These are phyloP conservation scores for Ulmus americana DNA, from an alignment of 331 rosid genomes.

Conservation along the genomic window DNA sequence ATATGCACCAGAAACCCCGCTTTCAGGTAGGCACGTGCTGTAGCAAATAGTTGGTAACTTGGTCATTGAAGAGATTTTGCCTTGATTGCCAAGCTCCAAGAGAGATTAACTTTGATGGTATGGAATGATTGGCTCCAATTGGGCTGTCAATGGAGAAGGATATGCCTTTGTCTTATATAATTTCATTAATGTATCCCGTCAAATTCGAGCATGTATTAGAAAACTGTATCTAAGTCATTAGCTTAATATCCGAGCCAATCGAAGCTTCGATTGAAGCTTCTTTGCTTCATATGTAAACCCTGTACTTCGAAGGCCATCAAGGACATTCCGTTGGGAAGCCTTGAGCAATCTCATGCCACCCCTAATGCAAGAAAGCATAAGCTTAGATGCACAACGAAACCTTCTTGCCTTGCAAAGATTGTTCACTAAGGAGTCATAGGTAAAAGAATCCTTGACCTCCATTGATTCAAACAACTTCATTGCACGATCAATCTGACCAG, in stretches of 20 bases:
- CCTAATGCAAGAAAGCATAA: constrained; percentile 48
- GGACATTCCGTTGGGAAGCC: constrained; percentile 57
- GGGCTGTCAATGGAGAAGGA: not conserved
- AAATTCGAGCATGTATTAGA: constrained; percentile 1
- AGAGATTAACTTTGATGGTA: too few species aligned
- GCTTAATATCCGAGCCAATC: constrained; percentile 27
- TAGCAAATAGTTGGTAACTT: not conserved
- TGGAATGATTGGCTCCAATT: too few species aligned
- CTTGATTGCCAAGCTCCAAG: too few species aligned
- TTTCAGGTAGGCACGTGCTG: not conserved
- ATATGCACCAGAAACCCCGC: not conserved
- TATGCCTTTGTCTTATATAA: not conserved
- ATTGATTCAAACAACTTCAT: constrained; percentile 53
- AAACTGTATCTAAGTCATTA: constrained; percentile 21
- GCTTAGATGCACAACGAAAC: constrained; percentile 54
- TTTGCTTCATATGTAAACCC: constrained; percentile 58
- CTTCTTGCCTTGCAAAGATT: constrained; percentile 70
- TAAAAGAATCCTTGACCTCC: constrained; percentile 61
- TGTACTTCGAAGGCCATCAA: constrained; percentile 44
- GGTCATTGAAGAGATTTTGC: too few species aligned
- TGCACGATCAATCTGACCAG: constrained; percentile 63
- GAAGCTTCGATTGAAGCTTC: constrained; percentile 42
- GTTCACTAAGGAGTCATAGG: constrained; percentile 59
- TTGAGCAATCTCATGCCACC: constrained; percentile 41
- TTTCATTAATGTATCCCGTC: not conserved